A percentile compares a stretch with the other conserved stretches of the same genome.
Conservation (phyloP, 2,329 filamentous ascomycete species). For the Claviceps spartinae region DNA sequence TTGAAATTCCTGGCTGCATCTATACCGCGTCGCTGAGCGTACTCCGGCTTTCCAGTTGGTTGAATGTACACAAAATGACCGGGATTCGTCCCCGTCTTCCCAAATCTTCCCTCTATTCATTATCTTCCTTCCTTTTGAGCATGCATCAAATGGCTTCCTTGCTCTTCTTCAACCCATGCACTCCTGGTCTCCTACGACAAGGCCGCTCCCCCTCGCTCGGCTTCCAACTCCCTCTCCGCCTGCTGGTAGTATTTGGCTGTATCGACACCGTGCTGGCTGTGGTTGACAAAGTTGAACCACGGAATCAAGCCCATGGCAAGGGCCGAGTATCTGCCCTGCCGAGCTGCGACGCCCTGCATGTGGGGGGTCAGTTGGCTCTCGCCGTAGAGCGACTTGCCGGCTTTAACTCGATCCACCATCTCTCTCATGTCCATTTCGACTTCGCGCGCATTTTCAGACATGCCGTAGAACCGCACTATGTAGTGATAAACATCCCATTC, state of each 20-base stretch:
- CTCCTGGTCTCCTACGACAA: slow-evolving; percentile 1
- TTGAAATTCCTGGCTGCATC: not conserved
- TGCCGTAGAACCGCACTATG: slow-evolving; percentile 88
- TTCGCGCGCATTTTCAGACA: slow-evolving; percentile 83
- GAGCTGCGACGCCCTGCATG: slow-evolving; percentile 83
- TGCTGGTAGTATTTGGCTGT: slow-evolving; percentile 97
- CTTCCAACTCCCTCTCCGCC: slow-evolving; percentile 85
- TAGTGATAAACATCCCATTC: not conserved
- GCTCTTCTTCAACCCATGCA: not conserved
- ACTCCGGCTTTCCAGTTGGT: slow-evolving; percentile 6
- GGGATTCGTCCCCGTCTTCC: not conserved
- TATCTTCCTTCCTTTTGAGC: not conserved
- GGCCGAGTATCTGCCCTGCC: slow-evolving; percentile 85
- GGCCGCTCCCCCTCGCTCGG: slow-evolving; percentile 33
- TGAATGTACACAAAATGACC: not conserved
- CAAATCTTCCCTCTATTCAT: not conserved
- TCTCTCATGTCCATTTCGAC: slow-evolving; percentile 94
- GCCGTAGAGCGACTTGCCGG: slow-evolving; percentile 80
- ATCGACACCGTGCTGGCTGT: slow-evolving; percentile 88
- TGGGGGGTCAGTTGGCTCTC: slow-evolving; percentile 64
- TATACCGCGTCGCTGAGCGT: slow-evolving; percentile 8
- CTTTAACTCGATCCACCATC: slow-evolving; percentile 95
- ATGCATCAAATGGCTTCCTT: not conserved
- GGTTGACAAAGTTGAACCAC: slow-evolving; percentile 98
- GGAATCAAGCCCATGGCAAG: slow-evolving; percentile 74